These are phyloP conservation scores for Neonectria punicea DNA, from an alignment of 2,329 filamentous ascomycete species.

Conservation along the genomic window DNA sequence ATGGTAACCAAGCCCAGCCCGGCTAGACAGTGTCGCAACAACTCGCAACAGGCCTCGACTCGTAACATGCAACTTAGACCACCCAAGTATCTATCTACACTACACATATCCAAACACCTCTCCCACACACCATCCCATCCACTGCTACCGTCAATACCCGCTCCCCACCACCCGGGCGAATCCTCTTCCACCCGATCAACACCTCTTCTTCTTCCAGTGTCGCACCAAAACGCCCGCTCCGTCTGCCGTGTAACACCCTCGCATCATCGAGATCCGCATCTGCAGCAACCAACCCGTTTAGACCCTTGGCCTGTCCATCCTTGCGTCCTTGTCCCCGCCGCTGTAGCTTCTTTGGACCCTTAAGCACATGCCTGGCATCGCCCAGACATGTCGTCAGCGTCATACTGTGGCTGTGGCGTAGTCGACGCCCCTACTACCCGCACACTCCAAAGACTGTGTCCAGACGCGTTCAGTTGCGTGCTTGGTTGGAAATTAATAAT, in stretches of 20 bases:
- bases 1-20: neutral
- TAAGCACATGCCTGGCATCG: neutral
- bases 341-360: neutral
- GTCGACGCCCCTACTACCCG: neutral
- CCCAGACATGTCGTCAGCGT: conserved; percentile 1
- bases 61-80: no score
- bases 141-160: conserved; percentile 14
- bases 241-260: conserved; percentile 36
- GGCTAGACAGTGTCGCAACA: neutral
- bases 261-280: conserved; percentile 44
- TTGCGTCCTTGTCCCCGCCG: neutral
- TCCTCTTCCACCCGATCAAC: conserved; percentile 4
- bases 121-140: neutral
- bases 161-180: conserved; percentile 16
- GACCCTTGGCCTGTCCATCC: neutral
- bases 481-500: conserved; percentile 14
- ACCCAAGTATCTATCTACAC: no score
- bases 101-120: neutral
- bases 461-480: neutral
- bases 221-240: conserved; percentile 22
- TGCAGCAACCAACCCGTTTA: conserved; percentile 29
- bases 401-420: neutral
- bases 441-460: neutral
- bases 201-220: conserved; percentile 7
- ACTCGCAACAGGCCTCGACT: neutral